Percentiles rank a stretch among this genome's conserved stretches.
Evolutionary conservation across 495 filamentous ascomycete species (phyloP).

Genomic region (Xylaria telfairii): DNA sequence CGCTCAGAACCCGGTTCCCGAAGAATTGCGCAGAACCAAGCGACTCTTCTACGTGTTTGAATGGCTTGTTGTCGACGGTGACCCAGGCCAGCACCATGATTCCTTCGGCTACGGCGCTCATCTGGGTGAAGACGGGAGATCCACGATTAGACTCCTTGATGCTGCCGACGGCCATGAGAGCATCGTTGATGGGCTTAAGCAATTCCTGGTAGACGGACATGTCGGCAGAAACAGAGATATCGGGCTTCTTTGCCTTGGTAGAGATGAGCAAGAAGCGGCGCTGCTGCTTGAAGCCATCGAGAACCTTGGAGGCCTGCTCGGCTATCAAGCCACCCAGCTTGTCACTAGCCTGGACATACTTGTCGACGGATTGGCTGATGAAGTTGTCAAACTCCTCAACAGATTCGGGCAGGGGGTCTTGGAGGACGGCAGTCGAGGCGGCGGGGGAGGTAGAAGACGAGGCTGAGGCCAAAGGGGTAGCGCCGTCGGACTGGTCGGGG

Average conservation of each 20-base stretch:
- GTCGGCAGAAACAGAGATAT: slow-evolving; percentile 63
- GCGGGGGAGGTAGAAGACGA: slow-evolving; percentile 45
- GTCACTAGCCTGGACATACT: slow-evolving; percentile 78
- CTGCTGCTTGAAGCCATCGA: slow-evolving; percentile 73
- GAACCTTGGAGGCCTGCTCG: slow-evolving; percentile 65
- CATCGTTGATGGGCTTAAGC: slow-evolving; percentile 80
- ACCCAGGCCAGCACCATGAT: slow-evolving; percentile 88
- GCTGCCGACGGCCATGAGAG: slow-evolving; percentile 74
- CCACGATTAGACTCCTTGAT: slow-evolving; percentile 79
- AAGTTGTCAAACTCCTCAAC: slow-evolving; percentile 87
- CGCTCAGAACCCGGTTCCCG: slow-evolving; percentile 87
- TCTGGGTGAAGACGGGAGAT: slow-evolving; percentile 73
- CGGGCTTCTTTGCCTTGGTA: slow-evolving; percentile 91
- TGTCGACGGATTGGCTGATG: slow-evolving; percentile 74
- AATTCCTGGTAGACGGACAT: slow-evolving; percentile 69
- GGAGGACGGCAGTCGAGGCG: slow-evolving; percentile 46
- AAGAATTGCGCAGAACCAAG: slow-evolving; percentile 83
- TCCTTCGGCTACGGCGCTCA: slow-evolving; percentile 87
- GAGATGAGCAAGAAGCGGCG: slow-evolving; percentile 86
- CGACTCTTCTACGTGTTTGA: slow-evolving; percentile 79
- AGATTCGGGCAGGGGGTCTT: slow-evolving; percentile 71
- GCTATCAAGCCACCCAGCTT: slow-evolving; percentile 78
- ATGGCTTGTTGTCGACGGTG: slow-evolving; percentile 75
- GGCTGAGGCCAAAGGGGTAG: slow-evolving; percentile 35
- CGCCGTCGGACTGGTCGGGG: slow-evolving; percentile 35